A percentile compares a stretch with the other conserved stretches of the same genome.
These are phyloP conservation scores for Oidiodendron maius DNA, from an alignment of 495 filamentous ascomycete species.

Conservation along the genomic window DNA sequence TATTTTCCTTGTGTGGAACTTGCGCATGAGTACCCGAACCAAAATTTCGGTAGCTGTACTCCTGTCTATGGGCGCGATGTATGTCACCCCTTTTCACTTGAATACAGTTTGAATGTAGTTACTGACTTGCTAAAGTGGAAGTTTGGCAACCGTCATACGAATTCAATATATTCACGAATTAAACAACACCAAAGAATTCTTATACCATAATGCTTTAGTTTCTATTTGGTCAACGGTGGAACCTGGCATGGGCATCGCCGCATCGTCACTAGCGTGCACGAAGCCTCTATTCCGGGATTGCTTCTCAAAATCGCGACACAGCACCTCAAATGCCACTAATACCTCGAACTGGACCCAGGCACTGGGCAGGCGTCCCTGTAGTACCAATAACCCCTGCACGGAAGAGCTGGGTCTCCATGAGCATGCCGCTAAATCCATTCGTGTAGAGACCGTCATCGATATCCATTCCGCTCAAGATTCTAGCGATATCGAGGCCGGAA, in stretches of 20 bases:
- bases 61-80: conserved; percentile 26
- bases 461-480: background rate
- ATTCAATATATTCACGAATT: conserved; percentile 24
- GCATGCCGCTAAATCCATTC: background rate
- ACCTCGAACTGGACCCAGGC: background rate
- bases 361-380: background rate
- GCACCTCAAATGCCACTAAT: background rate
- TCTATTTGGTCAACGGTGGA: conserved; percentile 25
- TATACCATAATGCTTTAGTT: conserved; percentile 3
- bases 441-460: background rate
- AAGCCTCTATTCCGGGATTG: conserved; percentile 12
- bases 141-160: conserved; percentile 29
- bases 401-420: background rate
- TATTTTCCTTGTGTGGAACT: conserved; percentile 33
- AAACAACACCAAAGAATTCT: conserved; percentile 12
- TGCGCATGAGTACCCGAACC: conserved; percentile 26
- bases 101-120: too few relatives aligned
- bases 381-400: background rate
- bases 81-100: conserved; percentile 9
- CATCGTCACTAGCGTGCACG: conserved; percentile 19
- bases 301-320: background rate
- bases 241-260: conserved; percentile 21
- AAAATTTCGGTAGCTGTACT: conserved; percentile 25
- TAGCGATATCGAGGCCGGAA: background rate
- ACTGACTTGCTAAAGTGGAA: conserved; percentile 12